phyloP scores from a whole-genome alignment of 352 stramenopile genomes.

The Phytophthora pisi region DNA sequence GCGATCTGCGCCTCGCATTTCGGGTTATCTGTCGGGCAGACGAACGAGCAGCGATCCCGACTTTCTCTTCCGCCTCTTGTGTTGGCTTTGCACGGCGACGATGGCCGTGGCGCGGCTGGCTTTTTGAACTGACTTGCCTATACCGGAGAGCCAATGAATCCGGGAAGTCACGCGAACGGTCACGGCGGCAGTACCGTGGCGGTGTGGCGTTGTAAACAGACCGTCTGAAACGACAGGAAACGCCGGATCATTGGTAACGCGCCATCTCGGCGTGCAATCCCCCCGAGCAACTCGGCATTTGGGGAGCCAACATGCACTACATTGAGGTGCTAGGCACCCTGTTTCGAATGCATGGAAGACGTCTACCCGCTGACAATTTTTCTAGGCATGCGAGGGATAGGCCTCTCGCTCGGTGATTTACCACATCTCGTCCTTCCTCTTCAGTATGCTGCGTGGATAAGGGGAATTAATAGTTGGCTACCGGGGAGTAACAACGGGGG shows the following conservation, averaged over 20 bases:
- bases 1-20: slow-evolving; percentile 4
- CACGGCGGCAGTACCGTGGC: slow-evolving; percentile 7
- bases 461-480: slow-evolving; percentile 13
- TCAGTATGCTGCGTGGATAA: slow-evolving; percentile 20
- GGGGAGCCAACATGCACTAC: background rate
- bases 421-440: slow-evolving; percentile 7
- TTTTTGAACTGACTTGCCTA: slow-evolving; percentile 32
- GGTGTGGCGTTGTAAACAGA: slow-evolving; percentile 20
- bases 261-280: background rate
- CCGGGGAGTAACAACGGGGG: slow-evolving; percentile 5
- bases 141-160: slow-evolving; percentile 16
- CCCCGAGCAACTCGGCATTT: background rate
- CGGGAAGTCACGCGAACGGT: slow-evolving; percentile 21
- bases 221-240: slow-evolving; percentile 12
- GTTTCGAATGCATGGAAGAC: background rate
- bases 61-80: slow-evolving; percentile 2
- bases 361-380: background rate
- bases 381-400: slow-evolving; percentile 20
- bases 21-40: slow-evolving; percentile 3
- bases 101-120: slow-evolving; percentile 6
- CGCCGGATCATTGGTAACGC: background rate
- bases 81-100: background rate
- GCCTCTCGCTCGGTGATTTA: slow-evolving; percentile 8
- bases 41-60: background rate
- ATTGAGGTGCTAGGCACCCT: background rate